These are phyloP conservation scores for Albifimbria verrucaria DNA, from an alignment of 2,329 filamentous ascomycete species.

Conservation along the genomic window DNA sequence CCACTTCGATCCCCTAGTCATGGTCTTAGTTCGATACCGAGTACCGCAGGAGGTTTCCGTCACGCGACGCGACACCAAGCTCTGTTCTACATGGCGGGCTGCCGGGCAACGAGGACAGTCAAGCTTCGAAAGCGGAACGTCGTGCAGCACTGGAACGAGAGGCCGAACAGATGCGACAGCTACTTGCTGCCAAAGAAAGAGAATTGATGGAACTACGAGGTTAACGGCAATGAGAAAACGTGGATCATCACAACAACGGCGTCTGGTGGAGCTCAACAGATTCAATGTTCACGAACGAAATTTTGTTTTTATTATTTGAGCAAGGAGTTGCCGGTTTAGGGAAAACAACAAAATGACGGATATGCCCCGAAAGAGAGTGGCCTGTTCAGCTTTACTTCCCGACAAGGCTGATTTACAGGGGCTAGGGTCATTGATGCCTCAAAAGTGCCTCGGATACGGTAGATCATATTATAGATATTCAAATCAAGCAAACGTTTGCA, in stretches of 20 bases:
- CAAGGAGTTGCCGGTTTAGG: slow-evolving; percentile 1
- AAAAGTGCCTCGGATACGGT: no score
- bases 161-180: slow-evolving; percentile 71
- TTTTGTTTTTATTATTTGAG: slow-evolving; percentile 1
- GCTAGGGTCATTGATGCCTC: no score
- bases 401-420: no score
- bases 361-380: background rate
- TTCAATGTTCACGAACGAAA: no score
- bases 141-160: slow-evolving; percentile 67
- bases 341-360: background rate
- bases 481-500: no score
- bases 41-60: slow-evolving; percentile 36
- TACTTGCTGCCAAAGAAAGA: slow-evolving; percentile 69
- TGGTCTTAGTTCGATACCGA: slow-evolving; percentile 34
- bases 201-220: slow-evolving; percentile 50
- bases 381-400: background rate
- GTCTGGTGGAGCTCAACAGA: no score
- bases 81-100: slow-evolving; percentile 7
- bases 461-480: no score
- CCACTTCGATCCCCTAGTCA: slow-evolving; percentile 41
- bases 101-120: slow-evolving; percentile 38
- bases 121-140: slow-evolving; percentile 56
- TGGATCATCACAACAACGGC: no score
- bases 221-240: slow-evolving; percentile 13
- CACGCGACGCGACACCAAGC: slow-evolving; percentile 23